These are phyloP conservation scores for Coemansia sp. DNA, from an alignment of 192 early-diverging fungal species.

Conservation along the genomic window DNA sequence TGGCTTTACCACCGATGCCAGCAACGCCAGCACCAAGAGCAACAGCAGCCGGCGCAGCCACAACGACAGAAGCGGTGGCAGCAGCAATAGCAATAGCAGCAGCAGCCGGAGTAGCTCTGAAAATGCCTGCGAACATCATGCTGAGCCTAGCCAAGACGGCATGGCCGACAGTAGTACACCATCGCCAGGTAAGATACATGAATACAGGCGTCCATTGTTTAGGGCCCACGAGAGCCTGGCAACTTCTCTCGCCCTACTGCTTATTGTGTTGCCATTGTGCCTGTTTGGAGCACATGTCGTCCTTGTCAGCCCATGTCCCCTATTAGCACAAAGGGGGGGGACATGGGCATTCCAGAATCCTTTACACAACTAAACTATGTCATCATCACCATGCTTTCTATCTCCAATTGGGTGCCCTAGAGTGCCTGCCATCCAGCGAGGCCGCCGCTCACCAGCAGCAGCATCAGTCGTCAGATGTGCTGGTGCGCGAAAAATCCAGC, in stretches of 20 bases:
- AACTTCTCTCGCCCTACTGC: background rate
- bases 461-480: background rate
- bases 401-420: background rate
- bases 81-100: background rate
- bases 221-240: background rate
- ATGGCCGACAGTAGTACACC: background rate
- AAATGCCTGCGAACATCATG: background rate
- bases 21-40: constrained; percentile 5
- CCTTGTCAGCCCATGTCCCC: background rate
- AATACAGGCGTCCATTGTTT: background rate
- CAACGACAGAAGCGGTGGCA: background rate
- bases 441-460: background rate
- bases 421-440: background rate
- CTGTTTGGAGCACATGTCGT: constrained; percentile 1
- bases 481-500: background rate
- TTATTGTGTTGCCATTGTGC: background rate
- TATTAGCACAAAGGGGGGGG: background rate
- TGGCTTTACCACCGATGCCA: constrained; percentile 22
- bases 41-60: constrained; percentile 4
- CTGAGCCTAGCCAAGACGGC: constrained; percentile 1
- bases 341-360: background rate
- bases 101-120: constrained; percentile 5
- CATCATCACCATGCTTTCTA: background rate
- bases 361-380: background rate
- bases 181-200: background rate